Evolutionary conservation across 352 stramenopile genomes (phyloP).

Genomic region (Pythium dissimile): DNA sequence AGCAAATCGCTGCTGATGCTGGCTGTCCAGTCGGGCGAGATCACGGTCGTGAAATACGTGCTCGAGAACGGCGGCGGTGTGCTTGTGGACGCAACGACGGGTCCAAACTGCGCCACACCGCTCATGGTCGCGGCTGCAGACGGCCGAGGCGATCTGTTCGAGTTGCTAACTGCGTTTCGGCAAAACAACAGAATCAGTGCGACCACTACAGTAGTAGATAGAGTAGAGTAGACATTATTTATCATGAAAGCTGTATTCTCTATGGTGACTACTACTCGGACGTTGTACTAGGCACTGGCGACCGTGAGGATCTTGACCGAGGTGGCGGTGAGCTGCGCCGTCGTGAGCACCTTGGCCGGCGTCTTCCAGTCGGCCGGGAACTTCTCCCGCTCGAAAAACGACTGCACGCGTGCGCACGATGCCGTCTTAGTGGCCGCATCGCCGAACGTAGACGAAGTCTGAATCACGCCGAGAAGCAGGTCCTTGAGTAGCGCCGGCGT

Average conservation of each 20-base stretch:
- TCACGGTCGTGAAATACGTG: background rate
- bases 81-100: background rate
- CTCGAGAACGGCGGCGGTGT: background rate
- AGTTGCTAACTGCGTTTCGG: background rate
- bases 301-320: background rate
- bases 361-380: background rate
- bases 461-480: conserved; percentile 23
- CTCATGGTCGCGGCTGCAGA: background rate
- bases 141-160: background rate
- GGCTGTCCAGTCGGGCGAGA: background rate
- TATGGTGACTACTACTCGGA: background rate
- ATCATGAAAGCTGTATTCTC: background rate
- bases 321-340: background rate
- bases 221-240: too few species aligned
- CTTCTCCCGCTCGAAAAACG: background rate
- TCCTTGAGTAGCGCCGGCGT: conserved; percentile 26
- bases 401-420: background rate
- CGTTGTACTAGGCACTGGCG: conserved; percentile 1
- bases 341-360: background rate
- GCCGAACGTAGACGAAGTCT: conserved; percentile 3
- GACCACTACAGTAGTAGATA: too few species aligned
- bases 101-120: background rate
- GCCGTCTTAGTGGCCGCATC: background rate
- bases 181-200: background rate
- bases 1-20: background rate